Base-by-base conservation (phyloP, 495 filamentous ascomycete species). In the Aspergillus baeticus region DNA sequence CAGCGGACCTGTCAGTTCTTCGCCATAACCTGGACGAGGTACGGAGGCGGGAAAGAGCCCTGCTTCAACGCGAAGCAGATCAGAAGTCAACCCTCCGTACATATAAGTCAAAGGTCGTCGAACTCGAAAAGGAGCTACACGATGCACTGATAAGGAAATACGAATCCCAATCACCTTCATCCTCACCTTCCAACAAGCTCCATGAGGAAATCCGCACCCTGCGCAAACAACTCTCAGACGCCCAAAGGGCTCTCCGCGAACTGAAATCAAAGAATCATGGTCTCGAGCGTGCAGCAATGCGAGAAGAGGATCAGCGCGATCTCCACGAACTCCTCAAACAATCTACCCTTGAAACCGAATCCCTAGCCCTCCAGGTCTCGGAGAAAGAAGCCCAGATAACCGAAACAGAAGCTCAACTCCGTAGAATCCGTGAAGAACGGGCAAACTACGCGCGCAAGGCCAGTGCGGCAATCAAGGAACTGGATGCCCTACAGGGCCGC, bases 301-400 rank as follows among this genome's bases (percentile, higher is more conserved):
- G 63, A 41, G 77, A 81, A 17, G 81, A 85, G 57, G 86, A 88
- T 58, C 83, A 85, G 34, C 77, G 76, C 50, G 86, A 88, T 53
- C 76, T 89, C 11, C 84, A 87, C 55, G 82, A 86, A 43, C 69
- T 84, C 29, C 78, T 89, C 45, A 87, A 85, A 62, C 76, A 77
- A 17, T 80, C 86, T n/a, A 88, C 84, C 39, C 72, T 87, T 2
- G 82, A 87, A 58, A 81, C 83, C 15, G 86, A 89, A 63, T 74
- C 87, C 13, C 69, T 88, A 13, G 77, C 82, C 35, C 65, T 83
- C n/a, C 79, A 84, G 62, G 69, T 86, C 14, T 74, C 75, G 0
- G 75, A 80, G 14, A 70, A 78, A 31, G 81, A 85, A 37, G 64
- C 74, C 15, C 77, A 76, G 18, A 61, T 86, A 37, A 71, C 63